These are phyloP conservation scores for Eucalyptus grandis DNA, from an alignment of 345 rosid species.

Conservation along the genomic window DNA sequence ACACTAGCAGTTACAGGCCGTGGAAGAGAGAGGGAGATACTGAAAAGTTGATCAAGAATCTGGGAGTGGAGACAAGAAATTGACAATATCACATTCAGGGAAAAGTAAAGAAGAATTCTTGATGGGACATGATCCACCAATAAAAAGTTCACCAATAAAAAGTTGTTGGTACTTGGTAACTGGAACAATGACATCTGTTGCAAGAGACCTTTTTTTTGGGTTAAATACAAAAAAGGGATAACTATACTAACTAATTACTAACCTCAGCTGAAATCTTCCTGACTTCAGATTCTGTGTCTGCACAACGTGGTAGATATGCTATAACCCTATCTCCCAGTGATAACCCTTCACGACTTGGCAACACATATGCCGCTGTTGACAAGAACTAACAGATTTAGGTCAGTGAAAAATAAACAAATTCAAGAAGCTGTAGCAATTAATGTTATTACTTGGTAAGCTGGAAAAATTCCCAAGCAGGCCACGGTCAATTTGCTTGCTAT, in stretches of 20 bases:
- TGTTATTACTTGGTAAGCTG: constrained; percentile 65
- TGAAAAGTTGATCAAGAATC: constrained; percentile 94
- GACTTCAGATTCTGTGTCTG: constrained; percentile 86
- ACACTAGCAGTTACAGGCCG: constrained; percentile 43
- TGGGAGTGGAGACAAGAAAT: constrained; percentile 5
- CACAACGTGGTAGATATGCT: constrained; percentile 93
- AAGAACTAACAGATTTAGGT: constrained; percentile 1
- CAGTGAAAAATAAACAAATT: not conserved
- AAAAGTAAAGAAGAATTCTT: not conserved
- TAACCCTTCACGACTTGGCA: constrained; percentile 90
- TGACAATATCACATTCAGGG: not conserved
- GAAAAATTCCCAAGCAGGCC: constrained; percentile 51
- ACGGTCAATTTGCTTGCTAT: constrained; percentile 72
- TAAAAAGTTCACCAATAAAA: not conserved
- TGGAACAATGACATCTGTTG: not conserved
- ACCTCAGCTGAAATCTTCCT: constrained; percentile 95
- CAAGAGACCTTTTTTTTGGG: not conserved
- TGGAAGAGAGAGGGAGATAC: constrained; percentile 89
- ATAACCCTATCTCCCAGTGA: constrained; percentile 92
- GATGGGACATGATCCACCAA: not conserved
- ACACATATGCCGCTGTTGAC: constrained; percentile 66
- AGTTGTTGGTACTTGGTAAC: not conserved
- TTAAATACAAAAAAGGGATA: not conserved
- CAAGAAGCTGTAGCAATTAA: not conserved
- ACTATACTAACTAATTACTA: not conserved